These are phyloP conservation scores for Leucocoprinus birnbaumii DNA, from an alignment of 768 basidiomycete genomes.

Conservation along the genomic window DNA sequence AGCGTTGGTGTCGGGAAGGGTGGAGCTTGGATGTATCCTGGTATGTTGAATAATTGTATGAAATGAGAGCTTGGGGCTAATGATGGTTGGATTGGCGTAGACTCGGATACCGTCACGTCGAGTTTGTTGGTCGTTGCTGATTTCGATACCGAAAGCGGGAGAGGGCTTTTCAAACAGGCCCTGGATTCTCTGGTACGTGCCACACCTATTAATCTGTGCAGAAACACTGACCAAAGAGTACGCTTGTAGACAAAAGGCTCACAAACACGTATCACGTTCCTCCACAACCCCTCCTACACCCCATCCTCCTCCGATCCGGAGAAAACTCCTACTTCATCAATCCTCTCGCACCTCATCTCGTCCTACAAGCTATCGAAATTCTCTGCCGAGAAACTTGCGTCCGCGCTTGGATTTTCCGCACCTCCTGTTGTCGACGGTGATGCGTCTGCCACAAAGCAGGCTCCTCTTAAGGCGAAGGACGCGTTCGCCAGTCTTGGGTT, in stretches of 20 bases:
- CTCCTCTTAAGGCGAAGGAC: slow-evolving; percentile 29
- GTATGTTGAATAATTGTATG: slow-evolving; percentile 33
- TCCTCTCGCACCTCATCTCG: slow-evolving; percentile 50
- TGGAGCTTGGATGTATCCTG: slow-evolving; percentile 59
- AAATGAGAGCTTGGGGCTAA: not conserved
- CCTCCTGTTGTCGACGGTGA: not conserved
- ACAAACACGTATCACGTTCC: slow-evolving; percentile 63
- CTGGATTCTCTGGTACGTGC: slow-evolving; percentile 59
- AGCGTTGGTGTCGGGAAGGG: slow-evolving; percentile 22
- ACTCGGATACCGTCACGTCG: slow-evolving; percentile 33
- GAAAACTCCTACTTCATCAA: slow-evolving; percentile 32
- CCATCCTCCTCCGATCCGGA: slow-evolving; percentile 16
- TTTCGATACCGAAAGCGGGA: slow-evolving; percentile 62
- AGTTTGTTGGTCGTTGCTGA: slow-evolving; percentile 74
- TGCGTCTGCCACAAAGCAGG: slow-evolving; percentile 35
- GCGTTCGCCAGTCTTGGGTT: slow-evolving; percentile 30
- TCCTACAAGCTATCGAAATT: slow-evolving; percentile 34
- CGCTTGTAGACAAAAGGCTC: slow-evolving; percentile 38
- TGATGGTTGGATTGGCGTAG: slow-evolving; percentile 11
- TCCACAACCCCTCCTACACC: slow-evolving; percentile 58
- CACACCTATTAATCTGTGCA: not conserved
- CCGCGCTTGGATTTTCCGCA: slow-evolving; percentile 16
- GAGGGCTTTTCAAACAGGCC: slow-evolving; percentile 60
- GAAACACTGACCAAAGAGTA: slow-evolving; percentile 2
- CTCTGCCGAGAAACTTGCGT: slow-evolving; percentile 36